Percentiles rank a stretch among this genome's conserved stretches.
phyloP scores from a whole-genome alignment of 305 asterid genomes.

The Solanum aculeatissimum region DNA sequence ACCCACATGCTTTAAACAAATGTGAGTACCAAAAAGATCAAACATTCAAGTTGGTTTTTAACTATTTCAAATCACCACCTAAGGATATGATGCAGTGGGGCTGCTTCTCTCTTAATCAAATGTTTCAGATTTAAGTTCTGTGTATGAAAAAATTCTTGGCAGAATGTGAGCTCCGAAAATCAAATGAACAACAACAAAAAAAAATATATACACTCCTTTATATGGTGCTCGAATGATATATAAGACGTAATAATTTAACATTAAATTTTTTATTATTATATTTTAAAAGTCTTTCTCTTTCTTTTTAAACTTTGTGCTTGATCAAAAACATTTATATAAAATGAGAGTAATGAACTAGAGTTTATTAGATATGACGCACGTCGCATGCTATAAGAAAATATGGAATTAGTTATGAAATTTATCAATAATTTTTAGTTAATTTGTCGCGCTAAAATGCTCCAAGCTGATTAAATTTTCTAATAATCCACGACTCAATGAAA shows the following conservation, averaged over 20 bases:
- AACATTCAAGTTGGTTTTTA: not conserved
- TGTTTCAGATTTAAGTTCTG: too few relatives aligned
- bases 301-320: not conserved
- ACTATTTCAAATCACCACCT: not conserved
- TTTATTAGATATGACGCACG: not conserved
- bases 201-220: too few relatives aligned
- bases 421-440: too few relatives aligned
- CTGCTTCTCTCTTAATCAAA: too few relatives aligned
- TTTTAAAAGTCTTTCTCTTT: not conserved
- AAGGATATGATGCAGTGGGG: too few relatives aligned
- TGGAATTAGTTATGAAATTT: too few relatives aligned
- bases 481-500: too few relatives aligned
- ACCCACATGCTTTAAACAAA: not conserved
- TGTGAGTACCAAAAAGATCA: not conserved
- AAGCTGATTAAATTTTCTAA: too few relatives aligned
- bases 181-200: too few relatives aligned
- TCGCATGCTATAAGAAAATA: not conserved
- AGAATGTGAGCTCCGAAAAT: too few relatives aligned
- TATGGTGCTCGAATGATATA: not conserved
- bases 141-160: too few relatives aligned
- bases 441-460: too few relatives aligned
- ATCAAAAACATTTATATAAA: not conserved
- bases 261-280: not conserved
- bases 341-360: not conserved
- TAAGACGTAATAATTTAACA: not conserved